Evolutionary conservation across 1,284 basidiomycete species (phyloP), one percentile per base, ranked within the genome.

Genomic region (Volvariella volvacea): DNA sequence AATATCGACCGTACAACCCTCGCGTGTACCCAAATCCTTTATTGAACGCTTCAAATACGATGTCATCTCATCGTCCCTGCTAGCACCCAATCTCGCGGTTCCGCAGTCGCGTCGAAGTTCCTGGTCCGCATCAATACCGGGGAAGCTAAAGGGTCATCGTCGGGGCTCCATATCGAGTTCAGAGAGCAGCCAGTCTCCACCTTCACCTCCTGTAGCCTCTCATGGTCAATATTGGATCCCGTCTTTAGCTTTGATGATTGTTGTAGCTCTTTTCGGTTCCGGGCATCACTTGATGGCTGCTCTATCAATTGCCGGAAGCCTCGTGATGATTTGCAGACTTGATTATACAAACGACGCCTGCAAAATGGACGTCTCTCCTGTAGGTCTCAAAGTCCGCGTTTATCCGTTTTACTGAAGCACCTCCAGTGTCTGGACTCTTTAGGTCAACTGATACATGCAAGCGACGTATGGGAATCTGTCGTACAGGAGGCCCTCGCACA

Each of bases 41-140:
- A 75, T 79, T 12, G 87, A 90, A 61, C 80, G 76, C 39, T 89
- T 90, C 74, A 88, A 88, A 61, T 89, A 89, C 70, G 78, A 77
- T 48, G 75, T 90, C n/a, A 88, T 90, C 47, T 88, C 87, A 2
- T 89, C 87, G 1, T 79, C 86, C 2, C 68, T 89, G 6, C 71
- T 90, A 15, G 76, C 83, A 65, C 47, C 68, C 68, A 47, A 64
- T 61, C 43, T 60, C 58, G 43, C 63, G 57, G 30, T 62, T 58
- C 45, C 57, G 48, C 48, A 54, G 43, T 33, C 64, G 53, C 49
- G 61, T 20, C 53, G 62, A 40, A 58, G 65, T 34, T 52, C 58
- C 44, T 41, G 55, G 42, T 60, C 67, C 10, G 58, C 61, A 4
- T 53, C 64, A 8, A 52, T 76, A 45, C 77, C 78, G 12, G 76